Base-by-base conservation (phyloP, 306 rosid species). In the Cicer arietinum region DNA sequence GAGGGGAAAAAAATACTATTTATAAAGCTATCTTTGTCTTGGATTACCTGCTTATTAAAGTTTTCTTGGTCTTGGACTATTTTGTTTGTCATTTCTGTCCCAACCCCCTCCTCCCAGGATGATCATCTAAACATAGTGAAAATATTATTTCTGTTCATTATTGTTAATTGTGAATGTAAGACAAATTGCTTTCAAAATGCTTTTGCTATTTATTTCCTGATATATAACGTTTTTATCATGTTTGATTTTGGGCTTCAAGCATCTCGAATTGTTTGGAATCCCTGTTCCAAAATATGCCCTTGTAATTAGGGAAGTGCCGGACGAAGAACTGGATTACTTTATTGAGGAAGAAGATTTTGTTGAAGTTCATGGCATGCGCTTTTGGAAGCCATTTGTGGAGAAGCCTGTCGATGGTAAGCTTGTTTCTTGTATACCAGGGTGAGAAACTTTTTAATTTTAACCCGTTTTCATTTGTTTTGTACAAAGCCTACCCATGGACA, bases 301-400 rank as follows among this genome's bases (percentile, higher is more conserved):
- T 81, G 96, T 94, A 72, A 89, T 84, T 76, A 84, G 99, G 82
- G 99, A 92, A 80, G 82, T 59, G 50, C 96, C 97, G 1, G 73
- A 83, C 74, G 90, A 94, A 77, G 87, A 90, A 42, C 84, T 94
- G 79, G 96, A 94, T 69, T 89, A 88, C 86, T 94, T 94, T 84
- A 54, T 83, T 47, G 99, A 94, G 90, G 96, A 90, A 85, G 99
- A 94, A 83, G 99, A 94, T 79, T 94, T 90, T 84, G 97, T 94
- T 62, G 97, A 94, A 87, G 98, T 94, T 79, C 82, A 76, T 78
- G 97, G 96, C 79, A 61, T 69, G 71, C 95, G 97, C 18, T 94
- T 94, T 56, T 92, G 89, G 89, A 94, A 94, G 80, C 99, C 99
- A 65, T 94, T 94, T 88, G 99, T 94, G 78, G 99, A 94, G 88